Evolutionary conservation across 108 stramenopile genomes (phyloP).

Genomic region (Nitzschia inconspicua): DNA sequence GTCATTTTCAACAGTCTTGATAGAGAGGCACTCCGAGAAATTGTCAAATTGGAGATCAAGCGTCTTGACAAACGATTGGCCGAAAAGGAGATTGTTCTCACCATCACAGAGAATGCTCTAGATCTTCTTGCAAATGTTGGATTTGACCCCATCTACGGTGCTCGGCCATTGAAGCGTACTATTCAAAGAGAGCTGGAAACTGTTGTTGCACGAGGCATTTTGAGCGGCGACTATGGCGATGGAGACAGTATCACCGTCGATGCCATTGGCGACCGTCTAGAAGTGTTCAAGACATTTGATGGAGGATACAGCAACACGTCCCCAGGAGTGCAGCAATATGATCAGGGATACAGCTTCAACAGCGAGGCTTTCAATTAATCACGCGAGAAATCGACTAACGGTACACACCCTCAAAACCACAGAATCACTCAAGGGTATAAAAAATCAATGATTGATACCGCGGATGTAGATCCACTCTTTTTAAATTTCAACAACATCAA

Average conservation of each 20-base stretch:
- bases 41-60: conserved; percentile 77
- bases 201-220: conserved; percentile 82
- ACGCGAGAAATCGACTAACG: too few species aligned
- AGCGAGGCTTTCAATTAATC: too few species aligned
- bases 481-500: too few species aligned
- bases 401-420: too few species aligned
- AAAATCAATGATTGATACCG: too few species aligned
- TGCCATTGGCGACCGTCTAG: conserved; percentile 23
- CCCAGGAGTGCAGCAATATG: too few species aligned
- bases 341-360: too few species aligned
- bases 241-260: conserved; percentile 77
- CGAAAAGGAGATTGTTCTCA: conserved; percentile 66
- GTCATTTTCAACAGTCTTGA: conserved; percentile 95
- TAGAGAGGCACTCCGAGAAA: conserved; percentile 79
- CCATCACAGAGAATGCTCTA: conserved; percentile 63
- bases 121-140: conserved; percentile 83
- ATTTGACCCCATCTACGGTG: conserved; percentile 95
- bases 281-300: conserved; percentile 15
- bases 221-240: conserved; percentile 70
- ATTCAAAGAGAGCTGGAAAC: conserved; percentile 96
- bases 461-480: too few species aligned
- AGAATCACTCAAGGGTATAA: too few species aligned
- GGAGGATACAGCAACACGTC: conserved; percentile 6
- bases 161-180: conserved; percentile 93
- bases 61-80: conserved; percentile 71